Evolutionary conservation across 495 filamentous ascomycete species (phyloP).

Genomic region (Xylaria bambusicola): DNA sequence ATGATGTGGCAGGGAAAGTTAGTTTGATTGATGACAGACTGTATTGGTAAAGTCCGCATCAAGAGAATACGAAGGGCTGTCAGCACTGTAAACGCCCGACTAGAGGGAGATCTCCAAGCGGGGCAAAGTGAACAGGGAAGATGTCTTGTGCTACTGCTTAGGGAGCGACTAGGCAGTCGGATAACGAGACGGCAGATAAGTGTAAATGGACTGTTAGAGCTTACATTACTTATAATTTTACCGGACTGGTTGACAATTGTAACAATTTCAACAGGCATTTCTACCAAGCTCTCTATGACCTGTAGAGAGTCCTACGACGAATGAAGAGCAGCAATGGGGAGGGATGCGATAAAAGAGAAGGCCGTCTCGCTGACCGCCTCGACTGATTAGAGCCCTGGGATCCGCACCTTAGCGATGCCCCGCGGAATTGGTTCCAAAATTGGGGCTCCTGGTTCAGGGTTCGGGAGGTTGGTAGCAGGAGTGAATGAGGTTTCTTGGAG

Average conservation of each 20-base stretch:
- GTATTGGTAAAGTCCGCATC: not conserved
- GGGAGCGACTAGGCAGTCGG: not conserved
- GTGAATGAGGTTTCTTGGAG: slow-evolving; percentile 13
- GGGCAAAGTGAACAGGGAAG: slow-evolving; percentile 6
- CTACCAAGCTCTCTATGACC: slow-evolving; percentile 21
- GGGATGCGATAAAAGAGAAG: slow-evolving; percentile 2
- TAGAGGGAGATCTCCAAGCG: slow-evolving; percentile 5
- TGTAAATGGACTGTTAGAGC: slow-evolving; percentile 29
- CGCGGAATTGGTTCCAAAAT: slow-evolving; percentile 6
- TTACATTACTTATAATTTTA: slow-evolving; percentile 87
- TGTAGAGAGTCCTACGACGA: slow-evolving; percentile 1
- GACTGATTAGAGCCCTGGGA: slow-evolving; percentile 1
- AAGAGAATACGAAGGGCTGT: not conserved
- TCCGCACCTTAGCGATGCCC: slow-evolving; percentile 10
- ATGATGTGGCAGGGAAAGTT: slow-evolving; percentile 14
- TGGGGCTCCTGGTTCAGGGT: slow-evolving; percentile 9
- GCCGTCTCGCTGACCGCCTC: slow-evolving; percentile 13
- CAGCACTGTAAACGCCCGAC: slow-evolving; percentile 17
- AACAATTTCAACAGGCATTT: slow-evolving; percentile 68
- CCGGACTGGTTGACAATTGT: slow-evolving; percentile 91
- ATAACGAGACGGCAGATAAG: not conserved
- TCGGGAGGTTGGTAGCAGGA: slow-evolving; percentile 4
- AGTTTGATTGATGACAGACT: not conserved
- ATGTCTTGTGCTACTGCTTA: slow-evolving; percentile 3
- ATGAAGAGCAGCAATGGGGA: not conserved